Evolutionary conservation across 495 filamentous ascomycete genomes (phyloP).

Genomic region (Lentithecium fluviatile): DNA sequence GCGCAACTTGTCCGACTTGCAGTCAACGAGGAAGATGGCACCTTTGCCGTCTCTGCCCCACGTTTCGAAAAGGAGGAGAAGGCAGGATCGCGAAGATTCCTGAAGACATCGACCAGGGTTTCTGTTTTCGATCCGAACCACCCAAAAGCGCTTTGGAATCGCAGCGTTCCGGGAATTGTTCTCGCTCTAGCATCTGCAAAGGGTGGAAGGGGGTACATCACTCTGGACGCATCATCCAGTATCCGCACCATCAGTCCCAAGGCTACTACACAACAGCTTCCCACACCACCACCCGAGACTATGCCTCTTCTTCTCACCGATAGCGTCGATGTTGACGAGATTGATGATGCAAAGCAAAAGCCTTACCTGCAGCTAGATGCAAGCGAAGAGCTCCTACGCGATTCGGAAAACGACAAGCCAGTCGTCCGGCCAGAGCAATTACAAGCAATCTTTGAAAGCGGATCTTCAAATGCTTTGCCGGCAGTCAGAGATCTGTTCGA

Average conservation of each 20-base stretch:
- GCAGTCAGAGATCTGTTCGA: conserved; percentile 76
- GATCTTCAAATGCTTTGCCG: conserved; percentile 72
- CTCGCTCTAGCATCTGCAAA: conserved; percentile 55
- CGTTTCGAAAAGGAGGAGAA: conserved; percentile 24
- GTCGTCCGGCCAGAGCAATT: conserved; percentile 65
- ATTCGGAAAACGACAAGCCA: conserved; percentile 48
- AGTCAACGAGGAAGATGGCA: conserved; percentile 48
- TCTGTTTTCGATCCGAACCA: conserved; percentile 55
- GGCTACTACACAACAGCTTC: conserved; percentile 48
- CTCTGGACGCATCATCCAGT: conserved; percentile 58
- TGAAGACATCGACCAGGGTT: conserved; percentile 44
- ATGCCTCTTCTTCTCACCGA: conserved; percentile 3
- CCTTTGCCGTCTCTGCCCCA: conserved; percentile 31
- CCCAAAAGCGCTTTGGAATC: conserved; percentile 50
- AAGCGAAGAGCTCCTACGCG: conserved; percentile 18
- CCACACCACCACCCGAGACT: conserved; percentile 46
- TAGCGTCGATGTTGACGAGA: conserved; percentile 52
- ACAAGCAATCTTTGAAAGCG: conserved; percentile 69
- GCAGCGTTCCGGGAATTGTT: conserved; percentile 50
- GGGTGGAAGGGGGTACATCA: conserved; percentile 44
- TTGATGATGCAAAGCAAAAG: conserved; percentile 44
- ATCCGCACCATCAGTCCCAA: conserved; percentile 44
- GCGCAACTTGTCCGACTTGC: conserved; percentile 57
- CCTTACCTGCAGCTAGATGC: conserved; percentile 39
- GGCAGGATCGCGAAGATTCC: conserved; percentile 21